Evolutionary conservation across 1,139 yeast species (phyloP).

Genomic region (Blastobotrys petasosporus): DNA sequence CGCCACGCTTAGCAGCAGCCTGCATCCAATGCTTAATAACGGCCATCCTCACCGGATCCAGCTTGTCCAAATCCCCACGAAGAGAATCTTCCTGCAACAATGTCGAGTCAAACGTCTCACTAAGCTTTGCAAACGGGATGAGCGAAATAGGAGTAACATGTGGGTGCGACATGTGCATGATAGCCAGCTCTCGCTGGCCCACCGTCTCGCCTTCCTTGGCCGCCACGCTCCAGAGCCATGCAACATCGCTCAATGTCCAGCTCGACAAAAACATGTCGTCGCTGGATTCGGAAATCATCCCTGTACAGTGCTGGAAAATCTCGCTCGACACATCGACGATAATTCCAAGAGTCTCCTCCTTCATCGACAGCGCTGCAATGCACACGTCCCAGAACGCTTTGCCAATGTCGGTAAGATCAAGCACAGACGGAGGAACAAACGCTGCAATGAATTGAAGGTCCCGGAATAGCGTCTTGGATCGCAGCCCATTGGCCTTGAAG

Average conservation of each 20-base stretch:
- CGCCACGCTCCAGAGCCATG: constrained; percentile 29
- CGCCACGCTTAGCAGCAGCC: constrained; percentile 30
- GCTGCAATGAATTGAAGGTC: constrained; percentile 35
- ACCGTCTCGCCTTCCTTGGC: constrained; percentile 30
- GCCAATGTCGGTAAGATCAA: constrained; percentile 32
- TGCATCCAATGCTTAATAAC: constrained; percentile 32
- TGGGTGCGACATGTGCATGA: constrained; percentile 32
- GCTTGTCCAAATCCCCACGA: constrained; percentile 26
- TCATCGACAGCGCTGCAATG: constrained; percentile 33
- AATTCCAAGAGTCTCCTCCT: constrained; percentile 30
- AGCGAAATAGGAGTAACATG: constrained; percentile 26
- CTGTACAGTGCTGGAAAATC: constrained; percentile 31
- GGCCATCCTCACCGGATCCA: constrained; percentile 31
- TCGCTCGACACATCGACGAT: constrained; percentile 33
- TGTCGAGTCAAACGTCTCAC: constrained; percentile 24
- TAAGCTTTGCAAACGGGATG: constrained; percentile 25
- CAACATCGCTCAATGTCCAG: constrained; percentile 28
- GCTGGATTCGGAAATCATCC: constrained; percentile 18
- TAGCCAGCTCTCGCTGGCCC: constrained; percentile 31
- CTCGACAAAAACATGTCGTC: constrained; percentile 19
- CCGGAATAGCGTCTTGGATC: constrained; percentile 32
- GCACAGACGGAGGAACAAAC: constrained; percentile 31
- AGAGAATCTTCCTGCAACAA: constrained; percentile 22
- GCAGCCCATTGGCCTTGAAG: constrained; percentile 23
- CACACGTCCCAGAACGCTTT: constrained; percentile 37